Base-by-base conservation (phyloP, 1,284 basidiomycete species). In the Trichosporon sp. region DNA sequence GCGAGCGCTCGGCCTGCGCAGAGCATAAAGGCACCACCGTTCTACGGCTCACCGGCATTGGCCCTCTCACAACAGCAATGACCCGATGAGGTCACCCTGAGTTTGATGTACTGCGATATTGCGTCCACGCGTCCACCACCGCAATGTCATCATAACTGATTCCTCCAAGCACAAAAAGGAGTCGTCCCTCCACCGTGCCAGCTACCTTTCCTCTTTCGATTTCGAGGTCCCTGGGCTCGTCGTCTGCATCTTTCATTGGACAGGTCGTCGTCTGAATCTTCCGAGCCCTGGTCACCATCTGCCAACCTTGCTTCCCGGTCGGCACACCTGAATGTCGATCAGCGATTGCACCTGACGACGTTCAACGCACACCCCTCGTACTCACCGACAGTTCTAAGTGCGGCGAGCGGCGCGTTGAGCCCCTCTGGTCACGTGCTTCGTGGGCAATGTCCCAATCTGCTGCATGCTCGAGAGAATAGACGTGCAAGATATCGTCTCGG, bases 301-400 rank as follows among this genome's bases (percentile, higher is more conserved):
- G 21, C 19, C 51, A 54, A 21, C 51, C 51, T 54, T 54, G 8
- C 51, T 54, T 54, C 51, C 51, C 51, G 51, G 51, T 6, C 51
- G 51, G 51, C 51, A 54, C 51, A 54, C 51, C 51, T 54, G 51
- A 54, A 54, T 54, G 51, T 54, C 51, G 51, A 54, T 54, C 51
- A 54, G 4, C 51, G 6, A 7, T 21, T 26, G 51, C 51, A 54
- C 51, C 43, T 46, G 43, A n/a, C 2, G 4, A 5, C 5, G 43
- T 46, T 11, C 43, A 46, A 5, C 43, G 43, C 43, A n/a, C 43
- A 7, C 43, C 16, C 43, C 43, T 46, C 12, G 11, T 11, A 4
- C 40, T 16, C 10, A 43, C 7, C 10, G 26, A 26, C 26, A 26
- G 26, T 26, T 26, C 26, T 26, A 26, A 26, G 26, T 26, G 26